These are phyloP conservation scores for Magnolia changhungtana DNA, from an alignment of 164 flowering plant genomes.

Conservation along the genomic window DNA sequence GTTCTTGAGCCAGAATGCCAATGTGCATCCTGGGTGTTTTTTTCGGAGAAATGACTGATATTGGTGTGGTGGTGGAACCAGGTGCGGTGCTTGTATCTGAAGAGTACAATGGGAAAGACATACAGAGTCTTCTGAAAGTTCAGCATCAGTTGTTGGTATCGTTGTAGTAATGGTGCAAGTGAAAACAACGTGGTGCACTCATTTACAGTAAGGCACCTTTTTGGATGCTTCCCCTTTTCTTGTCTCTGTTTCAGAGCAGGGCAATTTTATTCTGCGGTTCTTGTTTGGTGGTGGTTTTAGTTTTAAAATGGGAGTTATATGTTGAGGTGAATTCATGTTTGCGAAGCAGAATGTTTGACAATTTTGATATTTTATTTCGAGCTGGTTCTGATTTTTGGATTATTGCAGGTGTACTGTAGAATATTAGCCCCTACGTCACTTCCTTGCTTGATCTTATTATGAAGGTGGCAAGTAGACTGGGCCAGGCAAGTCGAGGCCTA, in stretches of 20 bases:
- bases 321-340: not conserved
- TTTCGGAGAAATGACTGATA: not conserved
- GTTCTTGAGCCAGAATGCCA: too few species aligned
- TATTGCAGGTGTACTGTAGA: too few species aligned
- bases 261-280: not conserved
- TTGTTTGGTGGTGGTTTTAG: not conserved
- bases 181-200: not conserved
- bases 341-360: not conserved
- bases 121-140: constrained; percentile 3
- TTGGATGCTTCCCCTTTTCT: not conserved
- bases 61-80: not conserved
- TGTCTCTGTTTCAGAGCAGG: not conserved
- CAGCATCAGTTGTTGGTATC: not conserved
- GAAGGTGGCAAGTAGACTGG: too few species aligned
- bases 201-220: not conserved
- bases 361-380: not conserved
- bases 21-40: too few species aligned
- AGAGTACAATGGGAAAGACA: constrained; percentile 21
- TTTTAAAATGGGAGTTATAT: too few species aligned
- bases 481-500: too few species aligned
- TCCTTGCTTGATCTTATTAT: too few species aligned
- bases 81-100: constrained; percentile 21
- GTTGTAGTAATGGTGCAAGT: not conserved
- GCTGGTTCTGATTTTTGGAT: not conserved
- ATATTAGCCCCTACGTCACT: too few species aligned